These are phyloP conservation scores for Hawksworthiomyces lignivorus DNA, from an alignment of 2,329 filamentous ascomycete genomes.

Conservation along the genomic window DNA sequence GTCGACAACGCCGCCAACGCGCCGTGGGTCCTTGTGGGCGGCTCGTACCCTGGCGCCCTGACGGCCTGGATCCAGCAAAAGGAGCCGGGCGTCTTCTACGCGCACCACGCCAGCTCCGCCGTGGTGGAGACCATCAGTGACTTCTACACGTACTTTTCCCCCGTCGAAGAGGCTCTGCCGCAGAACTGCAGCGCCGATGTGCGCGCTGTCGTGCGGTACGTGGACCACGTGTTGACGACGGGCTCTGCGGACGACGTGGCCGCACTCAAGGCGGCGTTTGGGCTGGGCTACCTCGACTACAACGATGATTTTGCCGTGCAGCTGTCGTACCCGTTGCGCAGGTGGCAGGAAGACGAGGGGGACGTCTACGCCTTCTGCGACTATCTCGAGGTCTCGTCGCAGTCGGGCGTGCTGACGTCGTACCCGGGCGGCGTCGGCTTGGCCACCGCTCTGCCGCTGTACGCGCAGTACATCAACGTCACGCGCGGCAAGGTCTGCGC, in stretches of 20 bases:
- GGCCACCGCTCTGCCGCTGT: conserved; percentile 40
- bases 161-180: conserved; percentile 44
- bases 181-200: conserved; percentile 48
- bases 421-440: conserved; percentile 39
- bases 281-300: conserved; percentile 31
- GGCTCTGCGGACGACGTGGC: conserved; percentile 30
- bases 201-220: conserved; percentile 39
- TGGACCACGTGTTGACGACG: conserved; percentile 36
- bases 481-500: conserved; percentile 37
- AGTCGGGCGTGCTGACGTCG: conserved; percentile 29
- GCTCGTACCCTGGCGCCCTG: conserved; percentile 47
- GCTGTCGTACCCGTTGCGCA: conserved; percentile 25
- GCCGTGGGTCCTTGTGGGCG: conserved; percentile 47
- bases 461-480: conserved; percentile 38
- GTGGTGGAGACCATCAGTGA: conserved; percentile 43
- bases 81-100: conserved; percentile 47
- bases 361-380: conserved; percentile 43
- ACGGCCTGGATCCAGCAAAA: conserved; percentile 43
- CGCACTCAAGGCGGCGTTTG: conserved; percentile 41
- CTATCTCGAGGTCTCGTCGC: conserved; percentile 28
- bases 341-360: conserved; percentile 41
- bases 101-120: conserved; percentile 47
- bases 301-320: conserved; percentile 33
- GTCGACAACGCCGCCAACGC: conserved; percentile 38
- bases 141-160: conserved; percentile 48